Conservation (phyloP, 2,329 filamentous ascomycete species). For the Metarhizium humberi region DNA sequence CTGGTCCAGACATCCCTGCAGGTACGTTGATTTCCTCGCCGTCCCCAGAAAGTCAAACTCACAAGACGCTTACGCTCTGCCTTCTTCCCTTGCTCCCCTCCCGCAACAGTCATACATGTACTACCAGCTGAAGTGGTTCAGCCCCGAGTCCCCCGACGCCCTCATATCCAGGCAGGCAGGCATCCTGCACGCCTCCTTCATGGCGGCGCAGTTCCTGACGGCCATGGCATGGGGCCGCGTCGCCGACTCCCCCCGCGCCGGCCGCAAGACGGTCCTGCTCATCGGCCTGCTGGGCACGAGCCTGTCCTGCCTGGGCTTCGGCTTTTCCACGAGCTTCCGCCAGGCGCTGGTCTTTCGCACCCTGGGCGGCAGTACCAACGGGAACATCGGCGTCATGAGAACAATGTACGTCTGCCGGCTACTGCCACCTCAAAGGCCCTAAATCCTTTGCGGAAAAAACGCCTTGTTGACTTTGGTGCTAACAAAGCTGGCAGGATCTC, state of each 20-base stretch:
- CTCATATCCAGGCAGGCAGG: slow-evolving; percentile 71
- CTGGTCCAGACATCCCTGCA: slow-evolving; percentile 67
- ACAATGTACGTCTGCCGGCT: slow-evolving; percentile 45
- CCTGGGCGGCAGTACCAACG: slow-evolving; percentile 61
- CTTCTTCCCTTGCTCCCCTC: too few species aligned
- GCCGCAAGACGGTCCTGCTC: slow-evolving; percentile 69
- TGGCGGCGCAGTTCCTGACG: slow-evolving; percentile 71
- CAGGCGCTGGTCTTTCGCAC: slow-evolving; percentile 67
- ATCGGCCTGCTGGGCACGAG: slow-evolving; percentile 63
- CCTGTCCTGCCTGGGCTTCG: slow-evolving; percentile 43
- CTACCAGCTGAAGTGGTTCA: slow-evolving; percentile 78
- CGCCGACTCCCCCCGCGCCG: slow-evolving; percentile 52
- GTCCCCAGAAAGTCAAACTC: neutral
- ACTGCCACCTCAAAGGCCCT: too few species aligned
- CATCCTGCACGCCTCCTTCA: slow-evolving; percentile 70
- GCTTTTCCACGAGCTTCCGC: slow-evolving; percentile 53
- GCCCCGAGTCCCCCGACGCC: slow-evolving; percentile 42
- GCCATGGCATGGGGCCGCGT: slow-evolving; percentile 75
- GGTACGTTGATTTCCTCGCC: slow-evolving; percentile 15
- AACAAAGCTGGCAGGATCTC: slow-evolving; percentile 33
- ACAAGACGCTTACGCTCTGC: neutral
- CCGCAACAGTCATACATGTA: slow-evolving; percentile 63
- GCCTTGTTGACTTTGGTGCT: neutral
- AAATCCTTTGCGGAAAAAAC: too few species aligned
- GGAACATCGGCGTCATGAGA: slow-evolving; percentile 64